Evolutionary conservation across 495 filamentous ascomycete genomes (phyloP).

Genomic region (Penicillium cataractarum): DNA sequence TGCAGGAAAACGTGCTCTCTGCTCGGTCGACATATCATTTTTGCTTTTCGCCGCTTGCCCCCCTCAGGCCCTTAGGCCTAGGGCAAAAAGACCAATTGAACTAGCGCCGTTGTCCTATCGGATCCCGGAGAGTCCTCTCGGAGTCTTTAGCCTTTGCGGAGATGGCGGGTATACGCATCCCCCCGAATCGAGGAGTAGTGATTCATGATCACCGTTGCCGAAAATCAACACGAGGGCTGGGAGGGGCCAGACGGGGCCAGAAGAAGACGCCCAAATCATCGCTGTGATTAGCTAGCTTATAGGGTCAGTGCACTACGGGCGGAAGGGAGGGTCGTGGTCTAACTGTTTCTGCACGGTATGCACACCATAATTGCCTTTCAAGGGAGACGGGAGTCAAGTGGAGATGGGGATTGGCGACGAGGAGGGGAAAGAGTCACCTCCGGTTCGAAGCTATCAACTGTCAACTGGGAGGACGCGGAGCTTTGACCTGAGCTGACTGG

Average conservation of each 20-base stretch:
- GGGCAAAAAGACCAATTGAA: not conserved
- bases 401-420: not conserved
- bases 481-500: conserved; percentile 23
- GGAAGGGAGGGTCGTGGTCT: conserved; percentile 20
- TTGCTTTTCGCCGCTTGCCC: conserved; percentile 5
- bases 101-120: conserved; percentile 24
- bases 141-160: conserved; percentile 13
- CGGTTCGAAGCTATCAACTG: conserved; percentile 29
- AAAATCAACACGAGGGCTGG: conserved; percentile 17
- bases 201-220: conserved; percentile 27
- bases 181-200: conserved; percentile 15
- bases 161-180: conserved; percentile 24
- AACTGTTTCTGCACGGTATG: conserved; percentile 23
- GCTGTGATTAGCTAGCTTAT: conserved; percentile 11
- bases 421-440: not conserved
- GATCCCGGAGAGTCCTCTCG: conserved; percentile 11
- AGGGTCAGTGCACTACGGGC: conserved; percentile 28
- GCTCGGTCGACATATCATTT: conserved; percentile 22
- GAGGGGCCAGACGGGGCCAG: not conserved
- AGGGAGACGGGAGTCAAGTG: not conserved
- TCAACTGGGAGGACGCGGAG: conserved; percentile 6
- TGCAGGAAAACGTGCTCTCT: conserved; percentile 16
- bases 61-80: conserved; percentile 5
- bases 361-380: conserved; percentile 34
- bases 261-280: not conserved